Base-by-base conservation (phyloP, 2,329 filamentous ascomycete genomes). In the Paradendryphiella salina region DNA sequence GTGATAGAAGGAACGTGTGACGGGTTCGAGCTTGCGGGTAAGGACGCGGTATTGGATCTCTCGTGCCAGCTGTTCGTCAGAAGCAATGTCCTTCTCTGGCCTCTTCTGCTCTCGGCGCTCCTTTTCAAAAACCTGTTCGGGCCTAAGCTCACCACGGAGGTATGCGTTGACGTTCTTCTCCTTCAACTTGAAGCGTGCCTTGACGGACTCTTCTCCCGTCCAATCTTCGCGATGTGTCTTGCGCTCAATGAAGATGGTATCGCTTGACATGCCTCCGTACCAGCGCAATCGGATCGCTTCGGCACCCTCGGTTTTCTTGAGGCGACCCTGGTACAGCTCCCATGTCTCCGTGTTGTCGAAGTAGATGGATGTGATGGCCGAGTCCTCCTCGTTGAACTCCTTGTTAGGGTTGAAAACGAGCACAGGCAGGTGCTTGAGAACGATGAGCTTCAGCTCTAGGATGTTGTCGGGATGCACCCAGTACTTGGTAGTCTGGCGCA, bases 391-490 rank as follows among this genome's bases (percentile, higher is more conserved):
- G 59, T 96, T 90, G 61, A 97, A 99, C 65, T 97, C 93, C 74
- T 99, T 99, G 79, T 87, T 95, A 11, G 93, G 82, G 71, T 97
- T 99, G 81, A 97, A 99, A 9, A 99, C 94, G 13, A 99, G 81
- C 7, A 99, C 94, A 0, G 94, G 94, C 56, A 99, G 80, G 78
- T 99, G 94, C 80, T 99, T 97, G 44, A 99, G 80, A 69, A 99
- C 92, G 69, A 99, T 93, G 73, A 99, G 86, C 79, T 99, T 99
- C 56, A 99, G 77, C 77, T 99, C 94, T 4, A 94, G 97, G 64
- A 99, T 94, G 69, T 99, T 99, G 75, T 97, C 94, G 2, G 89
- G 90, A 69, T 99, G 94, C 37, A 99, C 94, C 94, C 94, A 99
- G 78, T 99, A 99, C 75, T 99, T 99, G 26, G 94, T 99, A 0